These are phyloP conservation scores for Fraxinus ornus DNA, from an alignment of 305 asterid genomes.

Conservation along the genomic window DNA sequence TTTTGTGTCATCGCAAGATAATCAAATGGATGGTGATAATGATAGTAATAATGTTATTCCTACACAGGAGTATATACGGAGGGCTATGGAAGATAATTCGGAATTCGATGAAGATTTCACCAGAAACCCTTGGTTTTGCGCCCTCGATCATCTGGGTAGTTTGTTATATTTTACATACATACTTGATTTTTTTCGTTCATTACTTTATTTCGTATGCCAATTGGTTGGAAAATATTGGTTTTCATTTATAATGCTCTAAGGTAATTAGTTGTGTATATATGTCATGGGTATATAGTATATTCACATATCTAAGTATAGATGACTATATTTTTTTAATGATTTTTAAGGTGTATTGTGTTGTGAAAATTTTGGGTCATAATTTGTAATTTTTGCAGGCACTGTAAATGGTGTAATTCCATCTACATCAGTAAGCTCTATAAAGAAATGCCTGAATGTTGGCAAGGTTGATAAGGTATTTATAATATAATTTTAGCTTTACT, in stretches of 20 bases:
- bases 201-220: conserved; percentile 4
- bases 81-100: conserved; percentile 59
- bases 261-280: background rate
- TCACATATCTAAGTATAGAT: background rate
- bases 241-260: background rate
- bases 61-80: conserved; percentile 70
- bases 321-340: background rate
- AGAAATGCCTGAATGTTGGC: conserved; percentile 41
- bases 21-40: conserved; percentile 11
- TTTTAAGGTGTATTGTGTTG: background rate
- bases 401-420: conserved; percentile 46
- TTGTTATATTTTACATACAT: background rate
- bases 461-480: conserved; percentile 57
- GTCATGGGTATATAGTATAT: background rate
- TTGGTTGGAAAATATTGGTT: conserved; percentile 12
- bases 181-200: background rate
- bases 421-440: conserved; percentile 65
- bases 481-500: background rate
- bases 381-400: conserved; percentile 35
- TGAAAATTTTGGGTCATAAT: background rate
- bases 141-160: conserved; percentile 65
- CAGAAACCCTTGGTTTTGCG: conserved; percentile 62
- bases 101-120: conserved; percentile 75
- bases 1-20: conserved; percentile 16
- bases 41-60: conserved; percentile 28